A percentile compares a stretch with the other conserved stretches of the same genome.
Conservation (phyloP, 352 stramenopile species). For the Pythium pyrilobum region DNA sequence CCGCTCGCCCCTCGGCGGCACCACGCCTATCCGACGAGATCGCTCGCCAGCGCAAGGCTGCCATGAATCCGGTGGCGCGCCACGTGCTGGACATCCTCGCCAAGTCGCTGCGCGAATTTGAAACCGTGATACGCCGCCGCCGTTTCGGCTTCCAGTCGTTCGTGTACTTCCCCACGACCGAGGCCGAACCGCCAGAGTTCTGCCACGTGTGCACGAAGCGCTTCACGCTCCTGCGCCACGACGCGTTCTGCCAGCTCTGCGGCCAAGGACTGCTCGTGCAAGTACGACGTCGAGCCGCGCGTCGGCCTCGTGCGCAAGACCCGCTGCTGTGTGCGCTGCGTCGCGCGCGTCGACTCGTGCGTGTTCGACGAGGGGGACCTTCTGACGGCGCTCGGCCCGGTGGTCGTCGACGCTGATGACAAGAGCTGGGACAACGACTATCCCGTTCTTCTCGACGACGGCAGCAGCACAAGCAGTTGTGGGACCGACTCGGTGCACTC, state of each 20-base stretch:
- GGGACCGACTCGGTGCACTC: slow-evolving; percentile 15
- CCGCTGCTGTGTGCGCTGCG: slow-evolving; percentile 44
- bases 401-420: slow-evolving; percentile 35
- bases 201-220: slow-evolving; percentile 49
- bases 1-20: slow-evolving; percentile 14
- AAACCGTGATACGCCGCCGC: slow-evolving; percentile 51
- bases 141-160: slow-evolving; percentile 68
- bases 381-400: slow-evolving; percentile 31
- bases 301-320: slow-evolving; percentile 45
- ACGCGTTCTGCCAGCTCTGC: slow-evolving; percentile 54
- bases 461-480: slow-evolving; percentile 11
- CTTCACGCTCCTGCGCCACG: slow-evolving; percentile 40
- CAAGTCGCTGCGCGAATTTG: slow-evolving; percentile 44
- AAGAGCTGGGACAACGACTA: slow-evolving; percentile 34
- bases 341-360: slow-evolving; percentile 50
- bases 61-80: slow-evolving; percentile 46
- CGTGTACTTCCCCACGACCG: slow-evolving; percentile 39
- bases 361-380: slow-evolving; percentile 59
- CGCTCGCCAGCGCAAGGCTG: slow-evolving; percentile 22
- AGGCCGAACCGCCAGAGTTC: slow-evolving; percentile 8
- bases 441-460: slow-evolving; percentile 24
- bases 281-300: slow-evolving; percentile 46
- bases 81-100: slow-evolving; percentile 39
- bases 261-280: slow-evolving; percentile 44
- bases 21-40: no score